Percentiles rank a stretch among this genome's conserved stretches.
phyloP scores from a whole-genome alignment of 2,329 filamentous ascomycete species.

The Thermomyces lanuginosus region DNA sequence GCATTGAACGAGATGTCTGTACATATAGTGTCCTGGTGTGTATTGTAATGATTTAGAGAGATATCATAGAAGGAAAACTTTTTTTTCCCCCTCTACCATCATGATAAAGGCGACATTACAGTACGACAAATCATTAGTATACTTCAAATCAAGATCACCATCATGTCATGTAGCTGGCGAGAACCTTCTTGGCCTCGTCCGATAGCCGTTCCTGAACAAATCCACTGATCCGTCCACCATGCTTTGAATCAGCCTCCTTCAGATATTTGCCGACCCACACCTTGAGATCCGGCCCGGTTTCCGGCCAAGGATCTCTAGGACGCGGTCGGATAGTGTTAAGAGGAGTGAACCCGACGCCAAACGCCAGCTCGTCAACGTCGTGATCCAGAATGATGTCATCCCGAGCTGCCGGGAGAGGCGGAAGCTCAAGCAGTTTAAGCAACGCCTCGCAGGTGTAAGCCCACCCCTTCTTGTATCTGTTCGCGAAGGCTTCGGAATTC shows the following conservation, averaged over 20 bases:
- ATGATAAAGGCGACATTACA: too few species aligned
- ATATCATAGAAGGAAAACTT: too few species aligned
- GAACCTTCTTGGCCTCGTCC: slow-evolving; percentile 37
- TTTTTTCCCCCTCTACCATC: too few species aligned
- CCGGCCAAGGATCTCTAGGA: slow-evolving; percentile 65
- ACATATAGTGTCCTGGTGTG: too few species aligned
- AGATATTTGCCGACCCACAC: slow-evolving; percentile 71
- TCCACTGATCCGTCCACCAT: slow-evolving; percentile 51
- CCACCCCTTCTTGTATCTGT: slow-evolving; percentile 79
- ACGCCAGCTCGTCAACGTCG: slow-evolving; percentile 87
- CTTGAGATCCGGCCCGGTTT: slow-evolving; percentile 62
- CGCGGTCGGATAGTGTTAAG: slow-evolving; percentile 75
- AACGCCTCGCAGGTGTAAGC: slow-evolving; percentile 76
- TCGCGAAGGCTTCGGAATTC: slow-evolving; percentile 68
- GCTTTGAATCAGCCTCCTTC: slow-evolving; percentile 57
- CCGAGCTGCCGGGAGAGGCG: slow-evolving; percentile 54
- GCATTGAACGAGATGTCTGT: too few species aligned
- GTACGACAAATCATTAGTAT: too few species aligned
- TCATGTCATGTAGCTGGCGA: slow-evolving; percentile 33
- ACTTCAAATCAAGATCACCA: too few species aligned
- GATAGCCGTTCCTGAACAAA: slow-evolving; percentile 58
- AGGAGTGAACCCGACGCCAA: slow-evolving; percentile 85
- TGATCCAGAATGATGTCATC: slow-evolving; percentile 70
- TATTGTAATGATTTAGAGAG: too few species aligned
- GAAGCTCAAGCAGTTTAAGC: slow-evolving; percentile 75